Evolutionary conservation across 2,329 filamentous ascomycete species (phyloP), one percentile per base, ranked within the genome.

Genomic region (Scopulariopsis brevicaulis): DNA sequence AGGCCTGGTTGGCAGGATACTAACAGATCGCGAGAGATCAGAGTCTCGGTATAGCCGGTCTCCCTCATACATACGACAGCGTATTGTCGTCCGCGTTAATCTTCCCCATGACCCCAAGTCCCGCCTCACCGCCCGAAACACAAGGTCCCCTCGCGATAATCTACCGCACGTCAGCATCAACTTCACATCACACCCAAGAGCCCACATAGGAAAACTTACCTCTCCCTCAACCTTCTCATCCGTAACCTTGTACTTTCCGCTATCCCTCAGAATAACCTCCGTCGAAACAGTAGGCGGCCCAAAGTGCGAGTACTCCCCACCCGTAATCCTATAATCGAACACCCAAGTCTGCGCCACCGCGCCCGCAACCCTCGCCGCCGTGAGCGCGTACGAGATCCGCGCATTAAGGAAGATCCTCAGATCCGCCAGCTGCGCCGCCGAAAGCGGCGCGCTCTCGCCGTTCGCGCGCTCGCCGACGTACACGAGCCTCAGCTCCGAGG

Each of bases 321-420:
- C 65, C 55, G 65, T 62, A 61, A 79, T 77, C 63, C 93, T 78
- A 70, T 97, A 97, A 69, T 97, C 93, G 67, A 89, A 95, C 46
- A 92, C 79, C 61, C 89, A 85, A 8, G 89, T 96, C 73, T 97
- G 93, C 1, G 87, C 77, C n/a, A 96, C 82, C 1, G 92, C 87
- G 43, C 94, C 94, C 2, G 92, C 93, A n/a, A 97, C 89, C 60
- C 83, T 82, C 25, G 90, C 77, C 1, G 88, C 85, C 20, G 90
- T 88, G 58, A 99, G 77, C 3, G 91, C 92, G 70, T 97, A 96
- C 55, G 95, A 78, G 59, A 96, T 78, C 56, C 90, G 83, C 1
- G 90, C 86, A 32, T 87, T 83, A 1, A 88, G 89, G 70, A 91
- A 89, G 56, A 95, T 80, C 53, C 92, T 84, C 59, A 97, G 73